Evolutionary conservation across 305 asterid species (phyloP), one percentile per base, ranked within the genome.

Genomic region (Caryopteris hybrid): DNA sequence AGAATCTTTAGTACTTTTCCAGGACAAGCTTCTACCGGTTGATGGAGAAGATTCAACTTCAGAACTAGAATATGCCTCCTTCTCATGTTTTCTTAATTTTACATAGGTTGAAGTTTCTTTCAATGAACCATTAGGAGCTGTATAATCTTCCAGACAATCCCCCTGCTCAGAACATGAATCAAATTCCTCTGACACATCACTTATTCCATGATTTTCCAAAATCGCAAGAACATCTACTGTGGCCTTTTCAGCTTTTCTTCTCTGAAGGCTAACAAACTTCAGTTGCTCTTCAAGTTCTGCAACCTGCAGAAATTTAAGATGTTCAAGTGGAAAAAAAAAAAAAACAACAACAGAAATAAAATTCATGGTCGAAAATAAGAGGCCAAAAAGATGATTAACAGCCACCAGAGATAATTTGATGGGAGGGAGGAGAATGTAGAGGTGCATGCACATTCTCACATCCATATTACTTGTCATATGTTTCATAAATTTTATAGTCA

Each of bases 191-290:
- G 96, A 89, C 48, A 72, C 76, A 73, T 89, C 96, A 64, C 90
- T 82, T 69, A 82, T 74, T 65, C 96, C 96, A 50, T 79, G 79
- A 60, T 87, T 84, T 76, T 88, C 95, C 61, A 94, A 78, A 64
- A 94, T 89, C 22, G 94, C 79, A 63, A 94, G 96, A 73, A 91
- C 91, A 65, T 84, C 85, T 2, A 79, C 79, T 16, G 97, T 91
- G 69, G 98, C 99, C 82, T 80, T 91, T 75, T 94, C 99, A 31
- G 99, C 97, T 67, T 86, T 91, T 81, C 80, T 87, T 74, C 97
- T 82, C 79, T 87, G 97, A 56, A 91, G 79, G 22, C 87, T 72
- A 31, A 86, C 92, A 66, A 77, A 75, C 76, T 85, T 86, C 29
- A 94, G 85, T 81, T 89, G 96, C 72, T 85, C 96, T 83, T 86